A percentile compares a stretch with the other conserved stretches of the same genome.
Conservation (phyloP, 2,329 filamentous ascomycete species). For the Tricladium varicosporioides region DNA sequence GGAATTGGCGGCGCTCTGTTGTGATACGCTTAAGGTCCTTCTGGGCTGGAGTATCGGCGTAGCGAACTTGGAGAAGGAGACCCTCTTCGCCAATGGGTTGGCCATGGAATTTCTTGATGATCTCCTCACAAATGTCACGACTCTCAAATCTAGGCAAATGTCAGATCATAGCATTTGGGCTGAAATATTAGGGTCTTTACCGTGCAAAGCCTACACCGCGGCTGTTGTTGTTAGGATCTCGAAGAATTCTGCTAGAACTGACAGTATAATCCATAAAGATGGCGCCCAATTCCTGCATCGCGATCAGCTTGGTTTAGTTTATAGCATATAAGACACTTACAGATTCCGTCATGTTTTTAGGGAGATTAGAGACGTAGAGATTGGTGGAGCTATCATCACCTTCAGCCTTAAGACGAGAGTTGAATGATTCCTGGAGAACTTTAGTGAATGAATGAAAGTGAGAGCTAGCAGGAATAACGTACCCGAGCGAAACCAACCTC, state of each 20-base stretch:
- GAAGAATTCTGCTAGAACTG: slow-evolving; percentile 91
- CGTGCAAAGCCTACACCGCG: slow-evolving; percentile 97
- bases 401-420: slow-evolving; percentile 94
- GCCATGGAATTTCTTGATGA: slow-evolving; percentile 86
- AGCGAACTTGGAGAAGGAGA: slow-evolving; percentile 88
- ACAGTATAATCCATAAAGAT: slow-evolving; percentile 81
- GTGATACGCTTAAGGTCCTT: slow-evolving; percentile 96
- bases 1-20: slow-evolving; percentile 90
- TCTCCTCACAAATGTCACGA: slow-evolving; percentile 84
- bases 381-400: slow-evolving; percentile 89
- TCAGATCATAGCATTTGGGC: slow-evolving; percentile 8
- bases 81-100: slow-evolving; percentile 72
- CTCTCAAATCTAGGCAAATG: slow-evolving; percentile 69
- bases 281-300: slow-evolving; percentile 64
- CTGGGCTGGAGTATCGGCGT: slow-evolving; percentile 93
- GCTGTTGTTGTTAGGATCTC: slow-evolving; percentile 86
- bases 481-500: slow-evolving; percentile 97
- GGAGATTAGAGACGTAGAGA: slow-evolving; percentile 95
- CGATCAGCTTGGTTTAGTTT: slow-evolving; percentile 21
- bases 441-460: slow-evolving; percentile 20
- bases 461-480: slow-evolving; percentile 34
- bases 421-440: slow-evolving; percentile 82
- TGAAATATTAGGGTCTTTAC: slow-evolving; percentile 47
- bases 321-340: slow-evolving; percentile 48
- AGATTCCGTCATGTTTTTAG: slow-evolving; percentile 86